Evolutionary conservation across 129 eudicot species (phyloP), one percentile per base, ranked within the genome.

Genomic region (Pulicaria dysenterica): DNA sequence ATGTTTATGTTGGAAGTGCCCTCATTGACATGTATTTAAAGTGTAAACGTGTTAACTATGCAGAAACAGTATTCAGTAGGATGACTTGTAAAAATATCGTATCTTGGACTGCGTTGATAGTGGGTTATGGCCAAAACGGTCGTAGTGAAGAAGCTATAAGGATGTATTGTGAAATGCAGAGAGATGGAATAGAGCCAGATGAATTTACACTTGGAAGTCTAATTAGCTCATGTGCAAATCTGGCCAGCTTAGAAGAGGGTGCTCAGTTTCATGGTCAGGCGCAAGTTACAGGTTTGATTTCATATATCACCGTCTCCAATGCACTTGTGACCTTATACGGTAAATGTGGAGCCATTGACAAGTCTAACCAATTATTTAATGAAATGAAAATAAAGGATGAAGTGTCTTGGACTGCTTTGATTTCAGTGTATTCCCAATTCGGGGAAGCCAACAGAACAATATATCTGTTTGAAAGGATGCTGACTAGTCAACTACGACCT

Each of bases 51-150:
- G 80, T 90, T 17, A 73, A 19, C 34, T 80, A 88, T 74, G 92
- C 98, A 39, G 88, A 90, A 81, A 76, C 14, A 41, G 93, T 90
- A 24, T 94, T 94, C 58, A 73, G 63, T 70, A 79, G 80, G 67
- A 87, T 94, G 97, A 39, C 41, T 7, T n/a, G 59, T 69, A 94
- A 81, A 77, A 94, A 90, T 63, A 79, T 86, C 41, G 93, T 94
- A 14, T 80, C 98, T 37, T 94, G 98, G 98, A 94, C 96, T 11
- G 96, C 98, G 34, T 81, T 94, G 83, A 59, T 87, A 59, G 98
- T 90, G 64, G 97, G 96, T 3, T 94, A 87, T 70, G 85, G 96
- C 16, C 97, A 94, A 70, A 94, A 88, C 43, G 98, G 97, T 9
- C 77, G 73, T 78, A 80, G 91, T 38, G 96, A 94, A 75, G 98